Conservation (phyloP, 2,329 filamentous ascomycete genomes). For the Escovopsis sp. region DNA sequence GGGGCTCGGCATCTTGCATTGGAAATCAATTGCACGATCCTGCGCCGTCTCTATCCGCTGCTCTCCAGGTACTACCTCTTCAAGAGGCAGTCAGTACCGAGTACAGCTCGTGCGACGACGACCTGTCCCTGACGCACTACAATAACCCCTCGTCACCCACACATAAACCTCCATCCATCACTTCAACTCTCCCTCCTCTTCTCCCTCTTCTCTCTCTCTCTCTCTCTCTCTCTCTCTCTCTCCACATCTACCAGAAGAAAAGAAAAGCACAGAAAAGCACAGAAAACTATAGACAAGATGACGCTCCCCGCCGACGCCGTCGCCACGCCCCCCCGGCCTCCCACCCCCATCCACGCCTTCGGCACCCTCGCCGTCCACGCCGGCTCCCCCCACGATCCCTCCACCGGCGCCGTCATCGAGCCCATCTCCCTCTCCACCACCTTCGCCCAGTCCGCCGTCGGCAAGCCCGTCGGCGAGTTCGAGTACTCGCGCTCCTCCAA, state of each 20-base stretch:
- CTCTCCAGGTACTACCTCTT: too few species aligned
- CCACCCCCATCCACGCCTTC: conserved; percentile 63
- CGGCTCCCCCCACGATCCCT: conserved; percentile 76
- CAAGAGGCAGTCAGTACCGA: too few species aligned
- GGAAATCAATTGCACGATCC: not conserved
- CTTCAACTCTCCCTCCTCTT: not conserved
- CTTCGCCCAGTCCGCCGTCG: conserved; percentile 81
- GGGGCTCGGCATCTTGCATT: too few species aligned
- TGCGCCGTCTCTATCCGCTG: too few species aligned
- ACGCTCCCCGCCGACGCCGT: conserved; percentile 34
- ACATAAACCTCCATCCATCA: not conserved
- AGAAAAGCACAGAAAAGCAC: conserved; percentile 1
- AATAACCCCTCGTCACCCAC: too few species aligned
- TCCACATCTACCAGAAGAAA: not conserved
- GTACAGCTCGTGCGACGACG: too few species aligned
- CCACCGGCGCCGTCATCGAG: conserved; percentile 90
- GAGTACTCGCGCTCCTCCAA: conserved; percentile 93
- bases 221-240: too few species aligned
- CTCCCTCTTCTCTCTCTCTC: too few species aligned
- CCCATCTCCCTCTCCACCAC: conserved; percentile 93
- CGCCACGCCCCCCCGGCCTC: conserved; percentile 58
- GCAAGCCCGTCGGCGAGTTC: conserved; percentile 73
- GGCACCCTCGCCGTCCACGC: conserved; percentile 92
- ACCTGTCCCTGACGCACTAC: too few species aligned
- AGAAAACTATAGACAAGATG: conserved; percentile 8